A percentile compares a stretch with the other conserved stretches of the same genome.
Evolutionary conservation across 2,329 filamentous ascomycete genomes (phyloP).

Genomic region (Ceratocystis huliohia): DNA sequence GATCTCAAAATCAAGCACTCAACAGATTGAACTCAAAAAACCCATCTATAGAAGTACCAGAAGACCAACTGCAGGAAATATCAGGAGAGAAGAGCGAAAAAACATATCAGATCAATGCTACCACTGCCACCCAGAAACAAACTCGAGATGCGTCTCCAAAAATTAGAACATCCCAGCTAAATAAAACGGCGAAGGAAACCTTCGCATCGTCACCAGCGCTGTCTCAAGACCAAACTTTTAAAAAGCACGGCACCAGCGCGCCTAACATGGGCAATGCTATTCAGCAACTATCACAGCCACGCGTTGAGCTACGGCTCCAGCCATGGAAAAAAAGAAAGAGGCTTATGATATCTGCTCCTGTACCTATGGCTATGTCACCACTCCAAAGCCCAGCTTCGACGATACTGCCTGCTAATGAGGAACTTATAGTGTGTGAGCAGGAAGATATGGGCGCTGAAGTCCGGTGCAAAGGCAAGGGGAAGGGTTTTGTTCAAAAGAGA

Average conservation of each 20-base stretch:
- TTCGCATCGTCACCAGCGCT: background rate
- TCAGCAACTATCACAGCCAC: constrained; percentile 12
- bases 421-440: background rate
- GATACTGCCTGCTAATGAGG: background rate
- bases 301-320: constrained; percentile 8
- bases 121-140: background rate
- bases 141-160: background rate
- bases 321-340: constrained; percentile 10
- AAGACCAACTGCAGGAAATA: background rate
- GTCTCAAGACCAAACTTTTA: background rate
- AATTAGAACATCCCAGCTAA: background rate
- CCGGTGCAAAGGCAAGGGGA: background rate
- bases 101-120: background rate
- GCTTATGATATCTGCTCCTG: constrained; percentile 13
- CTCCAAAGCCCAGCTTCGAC: background rate
- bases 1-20: background rate
- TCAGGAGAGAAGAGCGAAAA: background rate
- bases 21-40: background rate
- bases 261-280: background rate
- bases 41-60: background rate
- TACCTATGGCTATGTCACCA: background rate
- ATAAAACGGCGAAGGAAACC: background rate
- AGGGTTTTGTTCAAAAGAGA: background rate
- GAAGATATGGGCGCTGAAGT: background rate
- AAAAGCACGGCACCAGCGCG: background rate